Percentiles rank a stretch among this genome's conserved stretches.
Conservation (phyloP, 108 stramenopile genomes). For the Schizochytrium sp. region DNA sequence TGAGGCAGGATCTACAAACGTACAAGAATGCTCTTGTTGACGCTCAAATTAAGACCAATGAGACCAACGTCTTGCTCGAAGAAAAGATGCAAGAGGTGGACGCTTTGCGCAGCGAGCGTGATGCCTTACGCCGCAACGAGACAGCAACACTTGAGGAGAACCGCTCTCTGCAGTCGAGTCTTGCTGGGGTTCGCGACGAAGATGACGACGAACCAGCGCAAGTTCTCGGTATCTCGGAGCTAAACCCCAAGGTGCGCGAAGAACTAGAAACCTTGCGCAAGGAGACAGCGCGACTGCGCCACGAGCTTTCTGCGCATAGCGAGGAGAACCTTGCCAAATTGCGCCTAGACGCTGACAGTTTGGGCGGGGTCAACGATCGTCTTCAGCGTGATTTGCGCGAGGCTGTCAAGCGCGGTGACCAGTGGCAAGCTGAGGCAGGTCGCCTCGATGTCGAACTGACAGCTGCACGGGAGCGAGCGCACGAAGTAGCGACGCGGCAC, state of each 20-base stretch:
- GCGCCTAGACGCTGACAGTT: not conserved
- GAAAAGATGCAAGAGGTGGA: not conserved
- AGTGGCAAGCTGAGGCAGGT: not conserved
- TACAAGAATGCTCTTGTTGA: not conserved
- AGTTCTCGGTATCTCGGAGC: not conserved
- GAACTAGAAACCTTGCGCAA: not conserved
- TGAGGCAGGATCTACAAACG: not conserved
- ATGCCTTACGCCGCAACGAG: not conserved
- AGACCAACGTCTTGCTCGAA: not conserved
- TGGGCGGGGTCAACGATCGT: not conserved
- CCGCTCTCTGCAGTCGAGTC: not conserved
- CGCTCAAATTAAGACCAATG: not conserved
- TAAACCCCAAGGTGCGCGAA: not conserved
- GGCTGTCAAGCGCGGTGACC: not conserved
- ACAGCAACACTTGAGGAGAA: not conserved
- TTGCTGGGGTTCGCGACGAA: not conserved
- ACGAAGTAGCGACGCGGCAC: not conserved
- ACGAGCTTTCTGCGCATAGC: not conserved
- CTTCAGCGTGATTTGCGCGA: not conserved
- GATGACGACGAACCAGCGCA: not conserved
- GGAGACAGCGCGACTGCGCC: not conserved
- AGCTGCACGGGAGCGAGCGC: not conserved
- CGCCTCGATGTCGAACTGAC: not conserved
- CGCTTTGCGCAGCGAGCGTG: not conserved
- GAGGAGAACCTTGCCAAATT: not conserved